A percentile compares a stretch with the other conserved stretches of the same genome.
These are phyloP conservation scores for Ogataea paradorogensis DNA, from an alignment of 805 yeast species.

Conservation along the genomic window DNA sequence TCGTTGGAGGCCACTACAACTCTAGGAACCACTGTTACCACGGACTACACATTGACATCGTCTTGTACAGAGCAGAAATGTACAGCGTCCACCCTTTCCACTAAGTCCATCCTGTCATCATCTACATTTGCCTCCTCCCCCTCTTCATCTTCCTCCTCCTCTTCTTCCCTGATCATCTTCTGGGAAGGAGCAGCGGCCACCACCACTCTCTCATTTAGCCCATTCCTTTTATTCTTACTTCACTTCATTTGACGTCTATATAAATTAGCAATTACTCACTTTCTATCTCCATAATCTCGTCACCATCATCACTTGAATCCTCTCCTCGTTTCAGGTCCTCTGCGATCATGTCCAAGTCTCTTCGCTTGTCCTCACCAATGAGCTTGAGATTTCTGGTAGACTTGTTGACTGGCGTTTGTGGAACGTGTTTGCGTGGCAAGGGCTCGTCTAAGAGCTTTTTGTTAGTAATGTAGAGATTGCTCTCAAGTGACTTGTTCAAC, in stretches of 20 bases:
- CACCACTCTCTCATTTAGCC: background rate
- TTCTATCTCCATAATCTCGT: conserved; percentile 59
- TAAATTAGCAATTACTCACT: conserved; percentile 38
- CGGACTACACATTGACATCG: background rate
- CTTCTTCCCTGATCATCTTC: background rate
- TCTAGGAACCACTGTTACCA: background rate
- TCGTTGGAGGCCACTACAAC: background rate
- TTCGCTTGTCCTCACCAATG: conserved; percentile 27
- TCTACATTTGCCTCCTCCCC: background rate
- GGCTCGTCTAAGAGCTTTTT: conserved; percentile 20
- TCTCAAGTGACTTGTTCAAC: conserved; percentile 72
- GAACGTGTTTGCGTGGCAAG: conserved; percentile 17
- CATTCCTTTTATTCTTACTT: conserved; percentile 4
- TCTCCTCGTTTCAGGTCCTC: conserved; percentile 44
- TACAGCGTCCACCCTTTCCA: background rate
- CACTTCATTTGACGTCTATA: conserved; percentile 10
- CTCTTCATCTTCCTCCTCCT: background rate
- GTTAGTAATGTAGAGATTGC: conserved; percentile 38
- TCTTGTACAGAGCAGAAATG: background rate
- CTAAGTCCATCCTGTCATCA: background rate
- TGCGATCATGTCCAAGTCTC: conserved; percentile 37
- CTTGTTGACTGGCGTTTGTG: conserved; percentile 25
- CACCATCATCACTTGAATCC: conserved; percentile 39
- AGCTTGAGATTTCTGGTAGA: conserved; percentile 22
- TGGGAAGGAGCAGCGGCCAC: conserved; percentile 3